Base-by-base conservation (phyloP, 495 filamentous ascomycete genomes). In the Penicillium verhagenii region DNA sequence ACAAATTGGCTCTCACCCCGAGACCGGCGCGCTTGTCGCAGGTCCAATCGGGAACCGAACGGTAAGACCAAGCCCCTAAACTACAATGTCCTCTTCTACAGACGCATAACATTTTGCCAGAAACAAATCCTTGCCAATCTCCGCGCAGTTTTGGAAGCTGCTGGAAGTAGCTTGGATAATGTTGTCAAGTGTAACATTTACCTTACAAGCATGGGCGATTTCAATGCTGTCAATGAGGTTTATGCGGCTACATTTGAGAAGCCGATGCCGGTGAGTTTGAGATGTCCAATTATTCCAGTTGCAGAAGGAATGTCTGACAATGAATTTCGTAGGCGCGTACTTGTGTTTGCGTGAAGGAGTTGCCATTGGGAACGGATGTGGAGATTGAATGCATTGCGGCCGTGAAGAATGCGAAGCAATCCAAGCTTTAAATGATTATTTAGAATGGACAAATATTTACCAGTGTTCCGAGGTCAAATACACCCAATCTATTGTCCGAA, bases 141-240 rank as follows among this genome's bases (percentile, higher is more conserved):
- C n/a, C 69, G 72, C 7, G 81, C 84, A 14, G 82, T 91, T 7
- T 78, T 90, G 21, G 76, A 83, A 54, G 84, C 83, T 6, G 82
- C 82, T 1, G 84, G 84, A 14, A 86, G 83, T 4, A 75, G 70
- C 44, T 66, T 89, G 29, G 70, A 76, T 26, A 83, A 86, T 47
- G 86, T 87, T 8, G 79, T 89, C 47, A 88, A 90, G 62, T 80
- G 83, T 61, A 87, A 83, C 52, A 82, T 90, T 56, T 91, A 87
- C 70, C 69, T 90, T 25, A 79, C 81, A 1, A 82, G 79, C 53
- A 89, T 90, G 86, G 78, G 77, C 38, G 80, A 89, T 64, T 91
- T 89, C 50, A 68, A 70, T 4, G 80, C 82, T 35, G 82, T 90
- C 70, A 88, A 84, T 54, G 73, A 76, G 51, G 78, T 78, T 2